Percentiles rank a stretch among this genome's conserved stretches.
Evolutionary conservation across 179 eudicot genomes (phyloP).

Genomic region (Pouteria campechiana): DNA sequence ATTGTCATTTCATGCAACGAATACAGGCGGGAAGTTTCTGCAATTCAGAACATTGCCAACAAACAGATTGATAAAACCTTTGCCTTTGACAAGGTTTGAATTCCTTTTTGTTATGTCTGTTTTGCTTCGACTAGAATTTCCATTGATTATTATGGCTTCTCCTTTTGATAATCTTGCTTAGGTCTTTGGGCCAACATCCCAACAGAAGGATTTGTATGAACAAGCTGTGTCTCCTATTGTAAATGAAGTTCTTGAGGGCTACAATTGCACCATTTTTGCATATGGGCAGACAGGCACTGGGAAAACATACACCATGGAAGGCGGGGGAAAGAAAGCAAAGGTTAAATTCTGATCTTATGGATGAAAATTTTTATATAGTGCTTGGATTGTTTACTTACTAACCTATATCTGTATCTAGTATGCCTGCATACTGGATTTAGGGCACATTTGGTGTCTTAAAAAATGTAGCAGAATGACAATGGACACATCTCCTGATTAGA

Average conservation of each 20-base stretch:
- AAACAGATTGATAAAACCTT: slow-evolving; percentile 89
- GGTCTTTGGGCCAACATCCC: slow-evolving; percentile 95
- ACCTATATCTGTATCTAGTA: too few species aligned
- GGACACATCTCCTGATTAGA: too few species aligned
- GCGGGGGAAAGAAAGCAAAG: slow-evolving; percentile 89
- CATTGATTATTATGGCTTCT: neutral
- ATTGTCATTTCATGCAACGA: slow-evolving; percentile 70
- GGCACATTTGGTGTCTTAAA: too few species aligned
- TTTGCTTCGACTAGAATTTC: neutral
- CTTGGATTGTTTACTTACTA: too few species aligned
- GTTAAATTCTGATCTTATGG: too few species aligned
- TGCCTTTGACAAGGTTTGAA: slow-evolving; percentile 66
- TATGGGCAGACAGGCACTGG: slow-evolving; percentile 99
- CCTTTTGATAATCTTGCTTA: slow-evolving; percentile 14
- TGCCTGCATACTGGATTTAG: too few species aligned
- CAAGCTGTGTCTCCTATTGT: slow-evolving; percentile 82
- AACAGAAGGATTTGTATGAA: slow-evolving; percentile 83
- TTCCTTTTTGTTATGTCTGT: neutral
- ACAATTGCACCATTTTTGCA: slow-evolving; percentile 95
- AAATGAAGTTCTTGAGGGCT: slow-evolving; percentile 92
- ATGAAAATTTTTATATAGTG: too few species aligned
- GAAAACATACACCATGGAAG: slow-evolving; percentile 99
- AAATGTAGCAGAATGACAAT: too few species aligned
- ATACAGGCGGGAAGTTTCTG: slow-evolving; percentile 73
- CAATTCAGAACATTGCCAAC: slow-evolving; percentile 70